A percentile compares a stretch with the other conserved stretches of the same genome.
phyloP scores from a whole-genome alignment of 495 filamentous ascomycete species.

The Podospora appendiculata region DNA sequence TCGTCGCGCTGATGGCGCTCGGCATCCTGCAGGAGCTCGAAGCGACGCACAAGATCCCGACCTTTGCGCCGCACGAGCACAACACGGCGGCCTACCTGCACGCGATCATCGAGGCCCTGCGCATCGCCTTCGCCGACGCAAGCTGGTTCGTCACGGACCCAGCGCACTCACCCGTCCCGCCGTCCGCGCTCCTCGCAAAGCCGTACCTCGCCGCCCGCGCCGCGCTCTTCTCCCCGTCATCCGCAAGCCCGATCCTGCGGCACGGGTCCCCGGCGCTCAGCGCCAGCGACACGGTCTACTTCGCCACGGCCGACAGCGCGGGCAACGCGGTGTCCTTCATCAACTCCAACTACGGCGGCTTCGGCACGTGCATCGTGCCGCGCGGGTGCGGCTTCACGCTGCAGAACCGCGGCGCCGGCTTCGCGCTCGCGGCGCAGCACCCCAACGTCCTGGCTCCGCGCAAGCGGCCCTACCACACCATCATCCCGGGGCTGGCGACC shows the following conservation, averaged over 20 bases:
- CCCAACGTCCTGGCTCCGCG: constrained; percentile 71
- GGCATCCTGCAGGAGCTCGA: constrained; percentile 86
- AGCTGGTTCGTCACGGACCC: constrained; percentile 88
- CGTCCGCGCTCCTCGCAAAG: constrained; percentile 49
- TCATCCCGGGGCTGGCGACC: constrained; percentile 89
- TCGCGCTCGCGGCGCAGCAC: constrained; percentile 56
- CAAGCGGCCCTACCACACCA: constrained; percentile 97
- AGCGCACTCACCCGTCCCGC: constrained; percentile 56
- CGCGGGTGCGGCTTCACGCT: constrained; percentile 79
- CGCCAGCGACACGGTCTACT: constrained; percentile 90
- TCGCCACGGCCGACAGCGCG: constrained; percentile 66
- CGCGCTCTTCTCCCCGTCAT: constrained; percentile 25
- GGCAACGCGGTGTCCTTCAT: constrained; percentile 96
- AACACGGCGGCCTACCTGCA: constrained; percentile 73
- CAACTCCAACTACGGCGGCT: constrained; percentile 88
- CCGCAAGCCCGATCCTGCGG: constrained; percentile 13
- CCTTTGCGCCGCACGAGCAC: constrained; percentile 61
- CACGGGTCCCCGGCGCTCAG: constrained; percentile 54
- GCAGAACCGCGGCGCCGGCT: constrained; percentile 89
- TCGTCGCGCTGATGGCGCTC: constrained; percentile 89
- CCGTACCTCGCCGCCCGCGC: constrained; percentile 34
- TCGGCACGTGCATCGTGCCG: constrained; percentile 85
- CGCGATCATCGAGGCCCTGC: constrained; percentile 78
- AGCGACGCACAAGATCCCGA: constrained; percentile 58
- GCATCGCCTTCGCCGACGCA: constrained; percentile 88